phyloP scores from a whole-genome alignment of 306 rosid genomes.

The Carpinus fangiana region DNA sequence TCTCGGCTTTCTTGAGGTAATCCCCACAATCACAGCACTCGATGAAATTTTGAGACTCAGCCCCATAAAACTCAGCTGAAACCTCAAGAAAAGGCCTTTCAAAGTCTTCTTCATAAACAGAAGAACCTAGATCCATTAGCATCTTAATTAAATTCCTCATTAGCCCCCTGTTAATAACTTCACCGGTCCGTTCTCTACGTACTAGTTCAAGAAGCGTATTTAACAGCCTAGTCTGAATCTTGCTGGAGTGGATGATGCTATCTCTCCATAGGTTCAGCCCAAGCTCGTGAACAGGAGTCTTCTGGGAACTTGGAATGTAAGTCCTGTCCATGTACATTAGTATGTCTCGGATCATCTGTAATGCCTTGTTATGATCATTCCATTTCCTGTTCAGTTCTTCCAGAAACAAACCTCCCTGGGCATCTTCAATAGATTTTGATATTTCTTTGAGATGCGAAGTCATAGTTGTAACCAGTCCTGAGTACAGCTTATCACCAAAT shows the following conservation, averaged over 20 bases:
- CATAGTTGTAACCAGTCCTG: slow-evolving; percentile 77
- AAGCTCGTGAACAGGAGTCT: slow-evolving; percentile 75
- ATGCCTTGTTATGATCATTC: slow-evolving; percentile 76
- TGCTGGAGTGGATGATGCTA: slow-evolving; percentile 56
- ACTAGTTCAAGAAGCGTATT: slow-evolving; percentile 68
- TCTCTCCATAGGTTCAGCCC: slow-evolving; percentile 88
- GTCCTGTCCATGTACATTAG: slow-evolving; percentile 98
- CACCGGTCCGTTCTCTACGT: slow-evolving; percentile 62
- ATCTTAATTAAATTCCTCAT: slow-evolving; percentile 67
- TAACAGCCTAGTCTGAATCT: slow-evolving; percentile 64
- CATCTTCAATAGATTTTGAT: slow-evolving; percentile 63
- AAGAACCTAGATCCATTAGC: slow-evolving; percentile 79
- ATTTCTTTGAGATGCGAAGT: slow-evolving; percentile 68
- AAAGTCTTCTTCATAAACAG: slow-evolving; percentile 70
- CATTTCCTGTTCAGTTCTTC: slow-evolving; percentile 82
- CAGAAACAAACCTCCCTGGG: slow-evolving; percentile 72
- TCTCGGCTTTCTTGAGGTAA: slow-evolving; percentile 77
- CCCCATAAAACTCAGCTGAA: slow-evolving; percentile 72
- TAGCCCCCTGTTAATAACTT: slow-evolving; percentile 72
- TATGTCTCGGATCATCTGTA: slow-evolving; percentile 78
- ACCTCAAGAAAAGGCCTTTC: slow-evolving; percentile 67
- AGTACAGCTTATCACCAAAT: slow-evolving; percentile 85
- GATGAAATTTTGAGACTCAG: slow-evolving; percentile 71
- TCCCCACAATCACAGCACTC: slow-evolving; percentile 80
- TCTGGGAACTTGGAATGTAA: slow-evolving; percentile 56